These are phyloP conservation scores for Wolfiporia cocos DNA, from an alignment of 1,284 basidiomycete species.

Conservation along the genomic window DNA sequence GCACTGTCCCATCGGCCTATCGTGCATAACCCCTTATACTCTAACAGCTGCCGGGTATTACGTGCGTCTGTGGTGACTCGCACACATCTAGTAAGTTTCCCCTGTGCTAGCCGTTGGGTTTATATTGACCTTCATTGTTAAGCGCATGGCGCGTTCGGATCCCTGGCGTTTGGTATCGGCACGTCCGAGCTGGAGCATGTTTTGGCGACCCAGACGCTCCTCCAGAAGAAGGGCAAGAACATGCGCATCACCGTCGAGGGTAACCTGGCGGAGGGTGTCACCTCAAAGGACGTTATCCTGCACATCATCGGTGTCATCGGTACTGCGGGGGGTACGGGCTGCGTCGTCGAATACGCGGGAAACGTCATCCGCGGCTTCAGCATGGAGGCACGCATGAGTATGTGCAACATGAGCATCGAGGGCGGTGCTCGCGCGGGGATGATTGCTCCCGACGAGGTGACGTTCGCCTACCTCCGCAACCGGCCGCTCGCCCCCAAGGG, in stretches of 20 bases:
- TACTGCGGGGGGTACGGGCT: slow-evolving; percentile 91
- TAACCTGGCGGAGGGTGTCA: slow-evolving; percentile 80
- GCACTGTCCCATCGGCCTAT: not conserved
- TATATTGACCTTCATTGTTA: too few species aligned
- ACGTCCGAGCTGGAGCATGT: slow-evolving; percentile 98
- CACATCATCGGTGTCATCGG: slow-evolving; percentile 94
- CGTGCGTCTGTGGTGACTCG: slow-evolving; percentile 94
- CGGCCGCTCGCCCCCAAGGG: slow-evolving; percentile 86
- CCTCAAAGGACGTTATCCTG: slow-evolving; percentile 92
- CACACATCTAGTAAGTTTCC: slow-evolving; percentile 77
- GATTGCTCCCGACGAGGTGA: slow-evolving; percentile 91
- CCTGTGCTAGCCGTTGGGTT: not conserved
- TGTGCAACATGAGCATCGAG: slow-evolving; percentile 98
- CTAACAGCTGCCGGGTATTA: slow-evolving; percentile 91
- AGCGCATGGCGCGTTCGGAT: slow-evolving; percentile 96
- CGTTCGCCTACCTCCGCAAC: slow-evolving; percentile 83
- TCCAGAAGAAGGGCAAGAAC: slow-evolving; percentile 92
- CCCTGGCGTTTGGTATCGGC: slow-evolving; percentile 94
- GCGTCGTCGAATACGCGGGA: slow-evolving; percentile 91
- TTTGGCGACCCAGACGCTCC: slow-evolving; percentile 89
- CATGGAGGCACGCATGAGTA: slow-evolving; percentile 96
- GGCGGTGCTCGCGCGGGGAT: slow-evolving; percentile 93
- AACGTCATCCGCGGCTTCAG: slow-evolving; percentile 88
- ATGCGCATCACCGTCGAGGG: slow-evolving; percentile 95
- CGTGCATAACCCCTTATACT: not conserved